Evolutionary conservation across 73 alveolate genomes (phyloP).

Genomic region (Paramecium primaurelia): DNA sequence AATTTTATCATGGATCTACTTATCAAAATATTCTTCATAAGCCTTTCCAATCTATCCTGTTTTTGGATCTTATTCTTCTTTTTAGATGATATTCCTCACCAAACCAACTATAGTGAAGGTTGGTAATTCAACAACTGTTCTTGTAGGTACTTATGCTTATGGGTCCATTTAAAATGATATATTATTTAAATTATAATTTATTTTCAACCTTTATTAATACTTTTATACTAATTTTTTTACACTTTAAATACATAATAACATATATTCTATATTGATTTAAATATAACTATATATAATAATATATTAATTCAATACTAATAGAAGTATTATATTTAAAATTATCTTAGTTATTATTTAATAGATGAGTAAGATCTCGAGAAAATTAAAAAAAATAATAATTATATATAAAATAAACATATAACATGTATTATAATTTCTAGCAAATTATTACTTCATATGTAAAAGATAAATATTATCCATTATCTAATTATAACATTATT

Average conservation of each 20-base stretch:
- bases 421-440: too few relatives aligned
- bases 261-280: too few relatives aligned
- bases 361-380: too few relatives aligned
- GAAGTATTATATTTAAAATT: too few relatives aligned
- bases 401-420: too few relatives aligned
- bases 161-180: background rate
- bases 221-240: background rate
- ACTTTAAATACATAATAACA: too few relatives aligned
- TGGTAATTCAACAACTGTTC: background rate
- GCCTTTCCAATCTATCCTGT: background rate
- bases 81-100: background rate
- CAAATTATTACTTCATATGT: too few relatives aligned
- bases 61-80: background rate
- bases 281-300: too few relatives aligned
- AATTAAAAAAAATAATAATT: too few relatives aligned
- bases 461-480: background rate
- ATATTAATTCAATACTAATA: too few relatives aligned
- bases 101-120: background rate
- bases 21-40: background rate
- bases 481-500: background rate
- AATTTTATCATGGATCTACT: background rate
- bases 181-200: background rate
- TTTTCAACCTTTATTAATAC: background rate
- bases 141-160: background rate
- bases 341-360: too few relatives aligned